A percentile compares a stretch with the other conserved stretches of the same genome.
Conservation (phyloP, 83 land plant species). For the Isoetes engelmannii region DNA sequence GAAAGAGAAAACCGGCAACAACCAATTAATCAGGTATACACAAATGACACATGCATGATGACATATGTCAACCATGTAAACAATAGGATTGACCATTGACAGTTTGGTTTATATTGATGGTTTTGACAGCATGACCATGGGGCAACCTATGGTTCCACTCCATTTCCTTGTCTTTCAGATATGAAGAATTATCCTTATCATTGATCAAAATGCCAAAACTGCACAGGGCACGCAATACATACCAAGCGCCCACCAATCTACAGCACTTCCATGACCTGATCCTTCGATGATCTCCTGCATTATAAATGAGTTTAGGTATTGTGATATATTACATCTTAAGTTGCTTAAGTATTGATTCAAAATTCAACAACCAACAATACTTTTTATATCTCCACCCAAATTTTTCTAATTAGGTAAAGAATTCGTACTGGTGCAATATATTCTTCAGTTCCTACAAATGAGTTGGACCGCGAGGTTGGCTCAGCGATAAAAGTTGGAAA, state of each 20-base stretch:
- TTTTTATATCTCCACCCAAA: background rate
- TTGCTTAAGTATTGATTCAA: background rate
- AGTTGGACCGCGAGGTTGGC: slow-evolving; percentile 82
- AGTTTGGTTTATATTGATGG: background rate
- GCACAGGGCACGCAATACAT: background rate
- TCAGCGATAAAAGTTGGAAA: slow-evolving; percentile 74
- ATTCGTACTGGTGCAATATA: slow-evolving; percentile 91
- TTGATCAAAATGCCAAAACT: background rate
- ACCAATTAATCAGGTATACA: no score
- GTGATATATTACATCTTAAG: background rate
- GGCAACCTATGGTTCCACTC: background rate
- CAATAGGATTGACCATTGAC: background rate
- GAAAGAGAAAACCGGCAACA: no score
- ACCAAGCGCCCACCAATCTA: slow-evolving; percentile 99
- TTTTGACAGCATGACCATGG: background rate
- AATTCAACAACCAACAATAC: background rate
- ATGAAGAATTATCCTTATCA: background rate
- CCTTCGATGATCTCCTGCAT: slow-evolving; percentile 92
- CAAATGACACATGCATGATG: no score
- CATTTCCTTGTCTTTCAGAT: background rate
- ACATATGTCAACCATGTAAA: background rate
- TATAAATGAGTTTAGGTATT: background rate
- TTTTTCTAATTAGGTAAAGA: background rate
- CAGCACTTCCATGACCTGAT: slow-evolving; percentile 82
- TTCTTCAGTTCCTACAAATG: slow-evolving; percentile 97